These are phyloP conservation scores for Phytophthora colocasiae DNA, from an alignment of 352 stramenopile genomes.

Conservation along the genomic window DNA sequence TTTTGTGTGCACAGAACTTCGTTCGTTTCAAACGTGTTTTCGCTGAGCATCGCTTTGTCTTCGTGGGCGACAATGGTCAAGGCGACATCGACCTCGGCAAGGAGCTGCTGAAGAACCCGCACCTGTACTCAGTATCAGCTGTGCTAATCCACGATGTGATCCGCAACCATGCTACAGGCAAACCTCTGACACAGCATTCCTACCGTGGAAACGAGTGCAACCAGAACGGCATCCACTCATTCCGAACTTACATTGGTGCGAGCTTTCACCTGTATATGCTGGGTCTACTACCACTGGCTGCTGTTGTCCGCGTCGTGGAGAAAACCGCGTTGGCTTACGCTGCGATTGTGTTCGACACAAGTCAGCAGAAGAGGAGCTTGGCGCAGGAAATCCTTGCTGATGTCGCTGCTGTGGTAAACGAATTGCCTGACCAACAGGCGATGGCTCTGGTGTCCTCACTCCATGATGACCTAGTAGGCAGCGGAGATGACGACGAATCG, in stretches of 20 bases:
- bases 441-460: constrained; percentile 59
- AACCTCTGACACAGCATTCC: constrained; percentile 37
- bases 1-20: constrained; percentile 60
- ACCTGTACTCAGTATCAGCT: constrained; percentile 58
- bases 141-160: constrained; percentile 88
- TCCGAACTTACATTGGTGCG: constrained; percentile 84
- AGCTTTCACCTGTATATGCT: constrained; percentile 62
- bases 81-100: constrained; percentile 86
- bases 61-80: constrained; percentile 85
- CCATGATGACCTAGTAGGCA: constrained; percentile 54
- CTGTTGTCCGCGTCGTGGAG: constrained; percentile 67
- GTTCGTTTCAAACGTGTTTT: constrained; percentile 77
- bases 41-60: constrained; percentile 77
- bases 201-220: constrained; percentile 77
- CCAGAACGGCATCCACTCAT: constrained; percentile 68
- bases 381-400: constrained; percentile 71
- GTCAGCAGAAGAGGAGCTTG: constrained; percentile 56
- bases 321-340: constrained; percentile 64
- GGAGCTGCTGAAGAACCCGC: constrained; percentile 57
- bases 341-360: constrained; percentile 72
- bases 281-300: constrained; percentile 55
- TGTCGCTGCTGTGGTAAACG: constrained; percentile 59
- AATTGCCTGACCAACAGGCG: constrained; percentile 61
- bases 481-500: constrained; percentile 26
- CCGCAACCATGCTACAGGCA: constrained; percentile 59